Evolutionary conservation across 106 monocot species (phyloP), one percentile per base, ranked within the genome.

Genomic region (Cymbidium sinense): DNA sequence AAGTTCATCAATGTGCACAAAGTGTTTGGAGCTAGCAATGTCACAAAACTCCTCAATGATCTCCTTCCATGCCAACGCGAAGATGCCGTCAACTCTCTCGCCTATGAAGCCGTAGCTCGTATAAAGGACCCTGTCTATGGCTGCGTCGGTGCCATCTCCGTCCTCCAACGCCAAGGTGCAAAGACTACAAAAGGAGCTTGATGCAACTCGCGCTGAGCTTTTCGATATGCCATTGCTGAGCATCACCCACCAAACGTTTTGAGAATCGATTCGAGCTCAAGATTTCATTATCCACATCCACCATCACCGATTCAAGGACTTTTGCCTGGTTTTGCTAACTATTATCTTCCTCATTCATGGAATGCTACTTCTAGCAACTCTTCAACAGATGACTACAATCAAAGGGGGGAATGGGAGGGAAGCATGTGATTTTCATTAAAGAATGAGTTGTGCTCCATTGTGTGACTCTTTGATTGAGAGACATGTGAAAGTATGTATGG

Each of bases 1-100:
- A 91, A 88, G 84, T 91, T 91, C 29, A 78, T 77, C 27, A 91
- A 80, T 43, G 91, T 91, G 17, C 91, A 91, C 86, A 91, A 91
- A 81, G 69, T 91, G 51, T 91, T 91, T 51, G 91, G 91, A 0
- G 91, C 91, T 6, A 86, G 85, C 82, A 91, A 91, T 51, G 91
- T 91, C 18, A 78, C 86, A 0, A 91, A 91, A 79, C 81, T 91
- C 55, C 88, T 91, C 35, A 85, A 84, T 43, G 91, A 91, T 23
- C 79, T 91, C 37, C 79, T 73, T 64, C 91, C 91, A 10, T 79
- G 84, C 70, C 91, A 91, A 77, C 78, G 90, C 3, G 87, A 91
- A 77, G 90, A 87, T 67, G 87, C 90, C 8, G 90, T 88, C 35
- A 91, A 86, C 71, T 91, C 90, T 3, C 87, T 91, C 13, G 90